Percentiles rank a stretch among this genome's conserved stretches.
Conservation (phyloP, 495 filamentous ascomycete genomes). For the Oleoguttula mirabilis region DNA sequence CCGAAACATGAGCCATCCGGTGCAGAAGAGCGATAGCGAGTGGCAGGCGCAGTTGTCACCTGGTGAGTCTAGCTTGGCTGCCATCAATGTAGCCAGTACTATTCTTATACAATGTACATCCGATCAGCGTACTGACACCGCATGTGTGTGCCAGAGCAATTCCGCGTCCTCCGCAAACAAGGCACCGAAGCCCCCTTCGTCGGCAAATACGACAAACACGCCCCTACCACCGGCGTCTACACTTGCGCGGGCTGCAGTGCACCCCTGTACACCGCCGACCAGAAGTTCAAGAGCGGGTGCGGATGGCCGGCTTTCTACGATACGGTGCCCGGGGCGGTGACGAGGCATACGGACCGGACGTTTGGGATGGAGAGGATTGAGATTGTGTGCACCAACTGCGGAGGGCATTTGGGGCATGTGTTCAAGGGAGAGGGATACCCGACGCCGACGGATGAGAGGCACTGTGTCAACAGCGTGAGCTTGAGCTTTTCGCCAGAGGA, state of each 20-base stretch:
- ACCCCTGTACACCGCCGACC: slow-evolving; percentile 75
- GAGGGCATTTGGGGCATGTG: slow-evolving; percentile 91
- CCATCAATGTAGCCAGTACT: no score
- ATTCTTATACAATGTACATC: no score
- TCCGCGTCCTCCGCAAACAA: slow-evolving; percentile 79
- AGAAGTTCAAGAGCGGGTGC: slow-evolving; percentile 93
- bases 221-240: slow-evolving; percentile 62
- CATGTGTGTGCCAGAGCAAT: slow-evolving; percentile 71
- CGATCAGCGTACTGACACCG: not conserved
- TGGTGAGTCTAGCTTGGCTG: slow-evolving; percentile 48
- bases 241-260: slow-evolving; percentile 74
- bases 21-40: slow-evolving; percentile 66
- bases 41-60: slow-evolving; percentile 75
- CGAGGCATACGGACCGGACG: slow-evolving; percentile 57
- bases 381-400: slow-evolving; percentile 87
- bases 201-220: slow-evolving; percentile 80
- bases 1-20: slow-evolving; percentile 63
- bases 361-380: slow-evolving; percentile 82
- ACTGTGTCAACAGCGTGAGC: slow-evolving; percentile 93
- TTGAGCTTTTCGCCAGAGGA: slow-evolving; percentile 51
- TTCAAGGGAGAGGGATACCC: slow-evolving; percentile 90
- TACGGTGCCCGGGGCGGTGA: slow-evolving; percentile 74
- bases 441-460: slow-evolving; percentile 88
- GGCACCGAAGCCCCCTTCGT: slow-evolving; percentile 73
- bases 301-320: slow-evolving; percentile 98